Conservation (phyloP, 441 rosid genomes). For the Pelargonium cotyledonis region DNA sequence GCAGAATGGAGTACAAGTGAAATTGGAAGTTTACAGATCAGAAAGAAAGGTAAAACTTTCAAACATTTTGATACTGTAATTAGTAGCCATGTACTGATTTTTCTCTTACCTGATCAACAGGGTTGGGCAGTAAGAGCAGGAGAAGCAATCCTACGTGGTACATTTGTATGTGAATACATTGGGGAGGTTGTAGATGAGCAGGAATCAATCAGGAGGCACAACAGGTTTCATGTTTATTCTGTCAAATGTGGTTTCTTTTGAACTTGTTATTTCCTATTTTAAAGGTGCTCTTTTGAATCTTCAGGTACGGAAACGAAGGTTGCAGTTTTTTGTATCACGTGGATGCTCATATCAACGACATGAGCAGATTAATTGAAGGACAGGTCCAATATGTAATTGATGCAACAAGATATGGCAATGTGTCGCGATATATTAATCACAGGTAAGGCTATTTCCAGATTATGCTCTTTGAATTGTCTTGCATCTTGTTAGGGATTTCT, state of each 20-base stretch:
- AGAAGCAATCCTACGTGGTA: slow-evolving; percentile 78
- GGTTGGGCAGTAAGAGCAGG: slow-evolving; percentile 97
- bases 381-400: slow-evolving; percentile 56
- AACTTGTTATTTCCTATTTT: not conserved
- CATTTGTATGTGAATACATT: slow-evolving; percentile 74
- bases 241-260: slow-evolving; percentile 10
- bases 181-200: slow-evolving; percentile 76
- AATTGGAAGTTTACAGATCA: slow-evolving; percentile 76
- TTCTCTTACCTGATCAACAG: slow-evolving; percentile 31
- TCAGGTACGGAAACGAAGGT: slow-evolving; percentile 58
- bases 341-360: slow-evolving; percentile 65
- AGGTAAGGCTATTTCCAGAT: slow-evolving; percentile 42
- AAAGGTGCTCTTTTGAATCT: slow-evolving; percentile 18
- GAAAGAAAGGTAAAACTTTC: slow-evolving; percentile 58
- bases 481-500: not conserved
- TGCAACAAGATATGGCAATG: slow-evolving; percentile 72
- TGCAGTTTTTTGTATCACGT: slow-evolving; percentile 57
- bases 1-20: slow-evolving; percentile 73
- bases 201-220: slow-evolving; percentile 62
- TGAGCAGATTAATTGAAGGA: slow-evolving; percentile 75
- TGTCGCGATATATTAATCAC: slow-evolving; percentile 92
- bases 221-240: slow-evolving; percentile 40
- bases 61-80: slow-evolving; percentile 16
- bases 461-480: slow-evolving; percentile 10
- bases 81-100: slow-evolving; percentile 9